phyloP scores from a whole-genome alignment of 2,329 filamentous ascomycete species.

The Metarhizium anisopliae region DNA sequence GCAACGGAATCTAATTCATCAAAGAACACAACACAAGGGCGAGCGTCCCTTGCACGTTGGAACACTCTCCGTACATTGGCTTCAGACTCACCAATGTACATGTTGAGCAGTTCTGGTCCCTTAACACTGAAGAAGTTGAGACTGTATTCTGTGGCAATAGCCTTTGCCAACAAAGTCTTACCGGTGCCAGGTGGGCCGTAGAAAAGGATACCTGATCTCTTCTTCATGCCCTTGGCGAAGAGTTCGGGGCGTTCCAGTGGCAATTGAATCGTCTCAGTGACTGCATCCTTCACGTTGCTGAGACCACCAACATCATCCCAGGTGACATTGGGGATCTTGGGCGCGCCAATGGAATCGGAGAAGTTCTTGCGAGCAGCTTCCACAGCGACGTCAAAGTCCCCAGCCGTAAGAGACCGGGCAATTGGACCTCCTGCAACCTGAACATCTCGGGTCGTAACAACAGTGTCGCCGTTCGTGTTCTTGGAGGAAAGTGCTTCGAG shows the following conservation, averaged over 20 bases:
- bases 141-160: conserved; percentile 87
- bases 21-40: conserved; percentile 88
- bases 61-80: conserved; percentile 86
- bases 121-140: conserved; percentile 94
- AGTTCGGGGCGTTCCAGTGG: conserved; percentile 86
- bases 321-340: conserved; percentile 93
- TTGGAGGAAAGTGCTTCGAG: conserved; percentile 61
- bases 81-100: conserved; percentile 94
- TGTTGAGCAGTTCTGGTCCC: conserved; percentile 83
- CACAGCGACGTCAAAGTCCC: conserved; percentile 86
- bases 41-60: conserved; percentile 74
- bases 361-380: conserved; percentile 97
- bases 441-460: conserved; percentile 69
- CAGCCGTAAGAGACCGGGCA: conserved; percentile 67
- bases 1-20: conserved; percentile 90
- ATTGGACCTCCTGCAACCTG: conserved; percentile 76
- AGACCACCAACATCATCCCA: conserved; percentile 96
- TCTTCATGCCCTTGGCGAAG: conserved; percentile 97
- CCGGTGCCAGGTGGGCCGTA: conserved; percentile 87
- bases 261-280: conserved; percentile 91
- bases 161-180: conserved; percentile 87
- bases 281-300: conserved; percentile 90
- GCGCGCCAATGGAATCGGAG: conserved; percentile 91
- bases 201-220: conserved; percentile 86
- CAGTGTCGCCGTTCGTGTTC: conserved; percentile 24